phyloP scores from a whole-genome alignment of 2,329 filamentous ascomycete genomes.

The Plectosphaerella plurivora region DNA sequence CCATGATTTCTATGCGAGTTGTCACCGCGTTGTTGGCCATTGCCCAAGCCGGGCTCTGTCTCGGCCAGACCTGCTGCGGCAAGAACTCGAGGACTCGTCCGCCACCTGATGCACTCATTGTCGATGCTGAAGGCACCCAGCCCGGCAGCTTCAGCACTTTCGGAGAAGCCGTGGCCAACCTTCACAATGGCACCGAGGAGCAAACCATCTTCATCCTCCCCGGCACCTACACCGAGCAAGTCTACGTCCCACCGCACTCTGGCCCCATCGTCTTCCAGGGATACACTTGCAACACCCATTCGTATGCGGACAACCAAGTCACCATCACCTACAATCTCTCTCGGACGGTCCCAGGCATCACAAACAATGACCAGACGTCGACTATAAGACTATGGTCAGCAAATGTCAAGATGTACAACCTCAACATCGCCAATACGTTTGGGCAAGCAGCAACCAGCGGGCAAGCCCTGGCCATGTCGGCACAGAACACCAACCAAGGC shows the following conservation, averaged over 20 bases:
- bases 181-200: slow-evolving; percentile 16
- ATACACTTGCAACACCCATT: slow-evolving; percentile 34
- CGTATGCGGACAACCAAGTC: slow-evolving; percentile 45
- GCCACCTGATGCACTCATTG: background rate
- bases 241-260: slow-evolving; percentile 3
- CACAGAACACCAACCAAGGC: slow-evolving; percentile 31
- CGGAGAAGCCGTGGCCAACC: slow-evolving; percentile 9
- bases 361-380: slow-evolving; percentile 38
- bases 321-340: slow-evolving; percentile 25
- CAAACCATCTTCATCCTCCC: slow-evolving; percentile 53
- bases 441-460: slow-evolving; percentile 27
- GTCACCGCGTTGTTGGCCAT: no score
- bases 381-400: slow-evolving; percentile 43
- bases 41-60: no score
- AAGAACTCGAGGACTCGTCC: slow-evolving; percentile 3
- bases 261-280: slow-evolving; percentile 47
- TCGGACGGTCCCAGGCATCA: slow-evolving; percentile 32
- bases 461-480: slow-evolving; percentile 48
- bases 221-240: slow-evolving; percentile 39
- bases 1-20: no score
- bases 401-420: slow-evolving; percentile 48
- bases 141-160: slow-evolving; percentile 6
- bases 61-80: slow-evolving; percentile 2
- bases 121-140: slow-evolving; percentile 6
- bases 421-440: slow-evolving; percentile 31